Evolutionary conservation across 345 rosid species (phyloP).

Genomic region (Melaleuca alternifolia): DNA sequence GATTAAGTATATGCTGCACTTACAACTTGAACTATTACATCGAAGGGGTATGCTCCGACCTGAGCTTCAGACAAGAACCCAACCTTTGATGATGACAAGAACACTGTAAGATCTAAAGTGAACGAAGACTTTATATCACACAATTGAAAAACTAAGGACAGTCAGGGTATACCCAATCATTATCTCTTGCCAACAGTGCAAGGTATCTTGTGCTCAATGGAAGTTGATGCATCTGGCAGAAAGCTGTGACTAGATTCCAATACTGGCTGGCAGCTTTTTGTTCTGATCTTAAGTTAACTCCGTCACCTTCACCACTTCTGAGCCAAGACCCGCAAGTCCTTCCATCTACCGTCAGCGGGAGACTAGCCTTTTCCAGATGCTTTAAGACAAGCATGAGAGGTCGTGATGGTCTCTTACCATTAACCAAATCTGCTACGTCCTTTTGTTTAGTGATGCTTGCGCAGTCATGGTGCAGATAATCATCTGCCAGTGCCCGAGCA

Average conservation of each 20-base stretch:
- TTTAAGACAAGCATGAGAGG: constrained; percentile 67
- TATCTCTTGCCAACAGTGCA: constrained; percentile 81
- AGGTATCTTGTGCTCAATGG: constrained; percentile 90
- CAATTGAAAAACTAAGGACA: neutral
- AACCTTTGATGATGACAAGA: constrained; percentile 45
- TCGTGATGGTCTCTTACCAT: constrained; percentile 35
- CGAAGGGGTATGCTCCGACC: constrained; percentile 83
- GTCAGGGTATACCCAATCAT: constrained; percentile 77
- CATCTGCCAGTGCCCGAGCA: constrained; percentile 86
- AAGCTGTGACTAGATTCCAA: constrained; percentile 86
- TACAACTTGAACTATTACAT: constrained; percentile 73
- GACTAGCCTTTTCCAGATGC: constrained; percentile 94
- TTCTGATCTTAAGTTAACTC: constrained; percentile 69
- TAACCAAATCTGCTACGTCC: constrained; percentile 16
- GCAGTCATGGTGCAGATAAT: constrained; percentile 41
- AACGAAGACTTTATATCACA: neutral
- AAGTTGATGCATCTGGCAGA: constrained; percentile 90
- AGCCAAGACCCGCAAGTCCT: constrained; percentile 95
- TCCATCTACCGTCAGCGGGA: constrained; percentile 48
- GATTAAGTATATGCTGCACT: constrained; percentile 7
- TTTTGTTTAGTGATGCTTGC: constrained; percentile 33
- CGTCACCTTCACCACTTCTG: constrained; percentile 76
- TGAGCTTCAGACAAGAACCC: constrained; percentile 97
- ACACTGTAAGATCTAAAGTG: constrained; percentile 8
- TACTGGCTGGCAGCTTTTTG: constrained; percentile 80